Evolutionary conservation across 306 rosid genomes (phyloP).

Genomic region (Arachis stenosperma): DNA sequence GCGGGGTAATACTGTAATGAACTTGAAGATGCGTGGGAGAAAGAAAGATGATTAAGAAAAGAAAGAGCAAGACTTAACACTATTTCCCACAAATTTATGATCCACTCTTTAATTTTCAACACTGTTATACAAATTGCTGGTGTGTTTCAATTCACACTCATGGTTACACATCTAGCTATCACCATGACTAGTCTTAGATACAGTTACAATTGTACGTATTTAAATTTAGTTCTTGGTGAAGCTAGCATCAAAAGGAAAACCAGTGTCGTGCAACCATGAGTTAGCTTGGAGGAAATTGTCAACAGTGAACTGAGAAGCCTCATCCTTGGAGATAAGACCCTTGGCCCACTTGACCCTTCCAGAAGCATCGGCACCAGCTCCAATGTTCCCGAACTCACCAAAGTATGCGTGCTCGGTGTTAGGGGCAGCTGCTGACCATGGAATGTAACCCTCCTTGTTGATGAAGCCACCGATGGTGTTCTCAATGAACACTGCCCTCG

Average conservation of each 20-base stretch:
- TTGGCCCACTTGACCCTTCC: slow-evolving; percentile 51
- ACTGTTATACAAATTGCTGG: too few relatives aligned
- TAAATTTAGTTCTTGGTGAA: slow-evolving; percentile 16
- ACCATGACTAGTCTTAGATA: too few relatives aligned
- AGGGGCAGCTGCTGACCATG: slow-evolving; percentile 43
- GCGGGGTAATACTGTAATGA: too few relatives aligned
- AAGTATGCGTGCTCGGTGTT: slow-evolving; percentile 41
- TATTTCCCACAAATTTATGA: too few relatives aligned
- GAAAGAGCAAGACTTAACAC: too few relatives aligned
- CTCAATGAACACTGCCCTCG: slow-evolving; percentile 58
- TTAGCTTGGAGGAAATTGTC: slow-evolving; percentile 30
- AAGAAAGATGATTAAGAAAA: too few relatives aligned
- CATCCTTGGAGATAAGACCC: slow-evolving; percentile 36
- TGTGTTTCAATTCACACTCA: too few relatives aligned
- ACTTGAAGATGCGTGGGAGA: too few relatives aligned
- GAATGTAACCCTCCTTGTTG: slow-evolving; percentile 44
- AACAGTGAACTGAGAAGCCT: slow-evolving; percentile 46
- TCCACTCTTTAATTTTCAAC: too few relatives aligned
- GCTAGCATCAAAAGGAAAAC: slow-evolving; percentile 2
- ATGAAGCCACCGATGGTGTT: slow-evolving; percentile 45
- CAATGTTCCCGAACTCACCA: slow-evolving; percentile 56
- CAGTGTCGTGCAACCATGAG: slow-evolving; percentile 41
- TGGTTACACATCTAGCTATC: too few relatives aligned
- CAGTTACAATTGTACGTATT: too few relatives aligned
- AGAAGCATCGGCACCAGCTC: slow-evolving; percentile 48